Evolutionary conservation across 1,284 basidiomycete species (phyloP).

Genomic region (Puccinia triticina): DNA sequence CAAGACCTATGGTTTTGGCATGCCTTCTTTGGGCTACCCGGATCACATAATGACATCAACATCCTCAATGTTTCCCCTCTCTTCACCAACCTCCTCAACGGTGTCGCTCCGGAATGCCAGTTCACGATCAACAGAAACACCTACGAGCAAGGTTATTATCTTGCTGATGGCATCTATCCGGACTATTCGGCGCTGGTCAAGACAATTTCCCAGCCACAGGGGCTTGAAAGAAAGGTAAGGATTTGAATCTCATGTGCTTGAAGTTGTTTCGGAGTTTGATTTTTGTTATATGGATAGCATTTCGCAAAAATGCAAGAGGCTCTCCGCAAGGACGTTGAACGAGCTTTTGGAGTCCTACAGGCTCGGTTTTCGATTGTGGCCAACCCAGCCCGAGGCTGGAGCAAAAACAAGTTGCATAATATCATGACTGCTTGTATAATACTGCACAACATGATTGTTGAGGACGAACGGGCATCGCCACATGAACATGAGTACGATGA

Average conservation of each 20-base stretch:
- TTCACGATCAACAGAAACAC: neutral
- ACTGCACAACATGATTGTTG: too few species aligned
- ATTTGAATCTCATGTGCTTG: neutral
- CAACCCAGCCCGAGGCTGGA: neutral
- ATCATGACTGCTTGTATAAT: constrained; percentile 20
- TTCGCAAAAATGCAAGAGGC: constrained; percentile 23
- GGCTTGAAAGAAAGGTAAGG: neutral
- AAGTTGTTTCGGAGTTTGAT: neutral
- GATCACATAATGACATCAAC: constrained; percentile 5
- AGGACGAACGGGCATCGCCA: neutral
- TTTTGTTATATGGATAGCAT: neutral
- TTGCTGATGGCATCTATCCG: too few species aligned
- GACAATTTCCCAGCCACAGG: too few species aligned
- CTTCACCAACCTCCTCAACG: neutral
- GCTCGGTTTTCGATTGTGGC: neutral
- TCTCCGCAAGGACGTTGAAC: constrained; percentile 2
- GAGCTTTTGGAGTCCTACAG: constrained; percentile 11
- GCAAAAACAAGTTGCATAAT: neutral
- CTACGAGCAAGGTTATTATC: neutral
- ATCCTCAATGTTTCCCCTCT: too few species aligned
- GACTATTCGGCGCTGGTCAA: too few species aligned
- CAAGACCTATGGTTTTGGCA: too few species aligned
- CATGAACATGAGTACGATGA: neutral
- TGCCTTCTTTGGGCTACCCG: too few species aligned
- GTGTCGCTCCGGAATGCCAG: neutral